Base-by-base conservation (phyloP, 768 basidiomycete species). In the Paxillus ammoniavirescens region DNA sequence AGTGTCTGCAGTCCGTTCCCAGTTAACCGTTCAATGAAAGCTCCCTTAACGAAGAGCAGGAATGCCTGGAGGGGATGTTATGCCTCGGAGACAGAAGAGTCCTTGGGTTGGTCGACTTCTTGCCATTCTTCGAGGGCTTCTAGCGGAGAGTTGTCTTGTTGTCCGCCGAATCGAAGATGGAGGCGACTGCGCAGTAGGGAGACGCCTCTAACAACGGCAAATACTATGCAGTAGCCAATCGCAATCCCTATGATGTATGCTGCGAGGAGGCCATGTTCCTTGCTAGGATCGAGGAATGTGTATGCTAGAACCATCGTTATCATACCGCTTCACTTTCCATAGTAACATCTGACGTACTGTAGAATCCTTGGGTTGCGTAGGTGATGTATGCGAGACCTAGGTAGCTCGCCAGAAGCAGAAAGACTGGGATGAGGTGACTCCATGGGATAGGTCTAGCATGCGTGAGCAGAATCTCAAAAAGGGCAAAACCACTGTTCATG, bases 381-480 rank as follows among this genome's bases (percentile, higher is more conserved):
- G 86, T 87, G 49, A 91, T 77, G 59, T 89, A 91, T 10, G 87
- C 87, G 0, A 90, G 69, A 21, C 78, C 85, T 15, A 89, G 68
- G 60, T 90, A 91, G 3, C 68, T 61, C 0, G 58, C 80, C 9
- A 89, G 77, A 17, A 83, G 56, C 10, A 85, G 14, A 14, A 87
- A 43, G 23, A 77, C 69, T 35, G 76, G 60, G 2, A 75, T 69
- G 3, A 88, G 65, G 38, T 77, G 70, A 14, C 72, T 55, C 83
- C 82, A 87, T 0, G 81, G 81, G 8, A 73, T 65, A 0, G 83
- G 79, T 0, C 75, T 76, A 10, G 67, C 67, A 59, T 84, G 77
- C 1, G 86, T 82, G 30, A 82, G 64, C 8, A 80, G 17, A 15
- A 87, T 72, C 61, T 90, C 88, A 58, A 82, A 74, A 1, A 86